Percentiles rank a stretch among this genome's conserved stretches.
These are phyloP conservation scores for Pholiota microspora DNA, from an alignment of 768 basidiomycete genomes.

Conservation along the genomic window DNA sequence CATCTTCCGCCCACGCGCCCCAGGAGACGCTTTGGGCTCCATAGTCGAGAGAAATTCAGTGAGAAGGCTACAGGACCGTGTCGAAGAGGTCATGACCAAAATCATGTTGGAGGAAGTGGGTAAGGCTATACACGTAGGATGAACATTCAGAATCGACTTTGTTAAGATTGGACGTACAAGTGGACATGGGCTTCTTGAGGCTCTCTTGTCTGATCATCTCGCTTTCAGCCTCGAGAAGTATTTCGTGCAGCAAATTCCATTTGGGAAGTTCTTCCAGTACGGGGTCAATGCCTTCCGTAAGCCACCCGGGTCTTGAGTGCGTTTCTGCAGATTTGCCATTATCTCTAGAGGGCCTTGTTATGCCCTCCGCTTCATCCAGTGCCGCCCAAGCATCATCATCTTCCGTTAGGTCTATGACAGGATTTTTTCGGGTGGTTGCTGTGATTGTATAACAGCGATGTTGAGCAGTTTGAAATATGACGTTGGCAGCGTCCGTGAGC, in stretches of 20 bases:
- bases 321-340: conserved; percentile 20
- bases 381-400: conserved; percentile 79
- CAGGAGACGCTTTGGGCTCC: conserved; percentile 54
- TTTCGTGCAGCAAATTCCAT: conserved; percentile 83
- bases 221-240: conserved; percentile 87
- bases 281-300: conserved; percentile 78
- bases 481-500: conserved; percentile 86
- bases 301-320: conserved; percentile 48
- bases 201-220: conserved; percentile 68
- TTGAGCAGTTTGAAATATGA: conserved; percentile 79
- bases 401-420: conserved; percentile 43
- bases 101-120: conserved; percentile 67
- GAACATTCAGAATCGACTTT: background rate
- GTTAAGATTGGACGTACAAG: conserved; percentile 17
- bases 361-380: conserved; percentile 59
- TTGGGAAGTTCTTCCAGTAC: conserved; percentile 94
- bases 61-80: conserved; percentile 69
- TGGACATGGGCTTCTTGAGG: conserved; percentile 23
- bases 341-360: background rate
- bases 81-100: conserved; percentile 86
- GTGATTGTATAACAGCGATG: conserved; percentile 71
- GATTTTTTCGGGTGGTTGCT: conserved; percentile 21
- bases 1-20: conserved; percentile 68
- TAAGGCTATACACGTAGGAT: conserved; percentile 22
- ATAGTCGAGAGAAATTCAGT: conserved; percentile 77